These are phyloP conservation scores for Pseudophaeomoniella oleicola DNA, from an alignment of 2,329 filamentous ascomycete genomes.

Conservation along the genomic window DNA sequence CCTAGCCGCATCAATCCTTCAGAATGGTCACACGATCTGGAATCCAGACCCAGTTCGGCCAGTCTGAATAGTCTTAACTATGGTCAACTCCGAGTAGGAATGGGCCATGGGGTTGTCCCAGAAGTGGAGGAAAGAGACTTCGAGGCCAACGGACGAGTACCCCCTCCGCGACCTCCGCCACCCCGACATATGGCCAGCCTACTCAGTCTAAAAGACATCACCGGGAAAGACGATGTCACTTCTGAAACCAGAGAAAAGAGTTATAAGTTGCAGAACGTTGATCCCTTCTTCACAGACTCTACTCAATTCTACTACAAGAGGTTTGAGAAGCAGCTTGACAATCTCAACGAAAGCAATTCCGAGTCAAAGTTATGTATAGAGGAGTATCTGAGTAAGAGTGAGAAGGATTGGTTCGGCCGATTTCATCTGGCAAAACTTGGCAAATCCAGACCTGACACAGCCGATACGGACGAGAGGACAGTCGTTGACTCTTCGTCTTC, in stretches of 20 bases:
- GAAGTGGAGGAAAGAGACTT: background rate
- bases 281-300: conserved; percentile 43
- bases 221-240: conserved; percentile 27
- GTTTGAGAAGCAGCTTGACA: conserved; percentile 34
- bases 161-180: background rate
- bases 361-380: conserved; percentile 39
- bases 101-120: background rate
- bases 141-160: background rate
- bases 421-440: conserved; percentile 36
- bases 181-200: background rate
- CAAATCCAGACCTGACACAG: conserved; percentile 13
- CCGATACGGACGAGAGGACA: conserved; percentile 8
- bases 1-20: background rate
- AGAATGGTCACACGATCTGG: background rate
- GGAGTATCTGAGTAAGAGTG: conserved; percentile 38
- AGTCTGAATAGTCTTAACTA: background rate
- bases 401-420: conserved; percentile 43
- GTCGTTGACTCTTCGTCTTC: conserved; percentile 9
- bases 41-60: background rate
- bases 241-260: conserved; percentile 37
- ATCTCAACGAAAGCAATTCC: conserved; percentile 33
- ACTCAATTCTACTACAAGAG: conserved; percentile 37
- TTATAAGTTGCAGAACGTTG: conserved; percentile 33
- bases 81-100: background rate
- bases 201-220: conserved; percentile 14